phyloP scores from a whole-genome alignment of 1,284 basidiomycete genomes.

The Moesziomyces sp. region DNA sequence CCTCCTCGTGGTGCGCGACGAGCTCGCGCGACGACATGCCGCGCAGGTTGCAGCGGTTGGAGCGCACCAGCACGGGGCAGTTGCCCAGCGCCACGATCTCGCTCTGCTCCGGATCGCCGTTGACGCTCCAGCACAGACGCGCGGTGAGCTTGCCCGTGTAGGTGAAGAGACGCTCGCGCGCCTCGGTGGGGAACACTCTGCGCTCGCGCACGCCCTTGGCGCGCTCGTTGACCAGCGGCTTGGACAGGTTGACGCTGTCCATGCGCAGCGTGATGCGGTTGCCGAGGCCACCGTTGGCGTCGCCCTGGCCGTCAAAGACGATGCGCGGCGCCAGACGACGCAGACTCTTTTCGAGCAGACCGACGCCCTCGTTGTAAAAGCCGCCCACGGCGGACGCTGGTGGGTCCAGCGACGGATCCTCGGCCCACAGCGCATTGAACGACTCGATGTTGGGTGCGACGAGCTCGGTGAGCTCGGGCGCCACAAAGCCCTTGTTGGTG shows the following conservation, averaged over 20 bases:
- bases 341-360: constrained; percentile 82
- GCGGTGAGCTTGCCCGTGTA: constrained; percentile 93
- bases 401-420: constrained; percentile 60
- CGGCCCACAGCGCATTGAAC: constrained; percentile 82
- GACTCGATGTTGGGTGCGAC: constrained; percentile 93
- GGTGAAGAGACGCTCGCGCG: constrained; percentile 86
- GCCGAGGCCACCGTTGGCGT: constrained; percentile 58
- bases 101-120: constrained; percentile 77
- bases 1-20: constrained; percentile 90
- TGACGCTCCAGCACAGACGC: constrained; percentile 87
- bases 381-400: constrained; percentile 76
- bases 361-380: constrained; percentile 74
- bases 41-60: constrained; percentile 90
- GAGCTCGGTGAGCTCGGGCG: constrained; percentile 89
- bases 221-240: constrained; percentile 88
- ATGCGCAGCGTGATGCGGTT: constrained; percentile 79
- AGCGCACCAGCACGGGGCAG: constrained; percentile 97
- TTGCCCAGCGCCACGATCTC: constrained; percentile 88
- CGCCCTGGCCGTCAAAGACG: constrained; percentile 81
- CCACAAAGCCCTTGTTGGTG: constrained; percentile 76
- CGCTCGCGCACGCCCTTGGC: constrained; percentile 81
- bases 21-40: constrained; percentile 86
- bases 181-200: constrained; percentile 78
- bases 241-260: constrained; percentile 82
- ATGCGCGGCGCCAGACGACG: constrained; percentile 89